A percentile compares a stretch with the other conserved stretches of the same genome.
Evolutionary conservation across 805 yeast species (phyloP).

Genomic region (Debaryomyces prosopidis): DNA sequence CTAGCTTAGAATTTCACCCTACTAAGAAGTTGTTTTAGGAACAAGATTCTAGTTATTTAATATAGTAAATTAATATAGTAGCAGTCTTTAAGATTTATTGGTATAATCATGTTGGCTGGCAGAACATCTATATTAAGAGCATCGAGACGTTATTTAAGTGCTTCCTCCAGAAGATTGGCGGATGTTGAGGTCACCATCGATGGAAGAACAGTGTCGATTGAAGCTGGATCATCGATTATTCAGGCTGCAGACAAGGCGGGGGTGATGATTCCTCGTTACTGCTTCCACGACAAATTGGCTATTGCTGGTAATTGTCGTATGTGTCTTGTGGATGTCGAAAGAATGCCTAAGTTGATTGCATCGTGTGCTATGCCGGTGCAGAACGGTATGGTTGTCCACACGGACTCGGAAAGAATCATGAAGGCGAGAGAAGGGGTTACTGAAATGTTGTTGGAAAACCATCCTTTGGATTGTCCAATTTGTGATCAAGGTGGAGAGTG

Average conservation of each 20-base stretch:
- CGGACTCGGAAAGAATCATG: constrained; percentile 74
- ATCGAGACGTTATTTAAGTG: constrained; percentile 20
- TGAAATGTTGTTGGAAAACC: constrained; percentile 84
- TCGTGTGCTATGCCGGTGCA: constrained; percentile 93
- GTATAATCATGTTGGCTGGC: constrained; percentile 14
- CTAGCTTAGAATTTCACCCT: too few relatives aligned
- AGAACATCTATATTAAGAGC: constrained; percentile 22
- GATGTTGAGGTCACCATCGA: constrained; percentile 64
- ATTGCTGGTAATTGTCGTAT: constrained; percentile 92
- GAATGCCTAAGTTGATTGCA: constrained; percentile 86
- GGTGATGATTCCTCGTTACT: constrained; percentile 82
- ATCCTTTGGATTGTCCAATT: constrained; percentile 89
- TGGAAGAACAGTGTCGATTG: constrained; percentile 73
- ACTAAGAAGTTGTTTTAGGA: too few relatives aligned
- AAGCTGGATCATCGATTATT: constrained; percentile 83
- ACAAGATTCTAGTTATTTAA: background rate
- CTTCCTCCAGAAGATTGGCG: constrained; percentile 31
- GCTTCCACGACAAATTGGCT: constrained; percentile 88
- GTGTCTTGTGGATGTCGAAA: constrained; percentile 89
- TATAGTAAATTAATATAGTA: background rate
- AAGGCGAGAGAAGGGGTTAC: constrained; percentile 89
- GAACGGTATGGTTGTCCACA: constrained; percentile 83
- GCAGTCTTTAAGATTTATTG: background rate
- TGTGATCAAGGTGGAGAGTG: constrained; percentile 96
- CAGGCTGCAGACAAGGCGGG: constrained; percentile 94